These are phyloP conservation scores for Nannochloris sp. DNA, from an alignment of 139 green algal genomes.

Conservation along the genomic window DNA sequence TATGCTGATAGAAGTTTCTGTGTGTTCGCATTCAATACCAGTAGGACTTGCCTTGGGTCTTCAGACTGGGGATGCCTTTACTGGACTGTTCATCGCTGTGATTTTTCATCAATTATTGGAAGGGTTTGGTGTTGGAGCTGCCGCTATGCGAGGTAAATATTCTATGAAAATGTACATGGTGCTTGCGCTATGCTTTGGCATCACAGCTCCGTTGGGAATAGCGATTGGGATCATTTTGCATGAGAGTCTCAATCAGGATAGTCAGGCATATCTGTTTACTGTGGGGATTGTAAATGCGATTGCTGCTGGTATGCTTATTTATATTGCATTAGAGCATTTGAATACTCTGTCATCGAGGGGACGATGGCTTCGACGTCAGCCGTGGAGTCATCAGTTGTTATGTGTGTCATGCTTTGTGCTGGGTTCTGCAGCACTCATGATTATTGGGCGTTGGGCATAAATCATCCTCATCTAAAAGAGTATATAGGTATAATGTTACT, in stretches of 20 bases:
- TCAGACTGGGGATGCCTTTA: conserved; percentile 12
- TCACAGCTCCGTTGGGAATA: conserved; percentile 49
- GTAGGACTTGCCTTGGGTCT: conserved; percentile 44
- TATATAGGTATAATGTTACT: too few species aligned
- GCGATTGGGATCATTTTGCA: conserved; percentile 40
- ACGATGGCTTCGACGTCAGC: neutral
- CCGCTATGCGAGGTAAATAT: conserved; percentile 32
- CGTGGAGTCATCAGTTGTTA: conserved; percentile 2
- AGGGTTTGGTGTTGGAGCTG: conserved; percentile 36
- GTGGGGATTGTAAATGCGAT: conserved; percentile 6
- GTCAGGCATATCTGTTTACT: neutral
- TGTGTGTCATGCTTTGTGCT: conserved; percentile 3
- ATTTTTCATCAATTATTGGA: conserved; percentile 47
- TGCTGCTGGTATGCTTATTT: conserved; percentile 5
- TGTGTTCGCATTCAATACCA: conserved; percentile 14
- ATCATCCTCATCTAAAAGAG: too few species aligned
- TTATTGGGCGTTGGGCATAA: too few species aligned
- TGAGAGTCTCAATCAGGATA: conserved; percentile 25
- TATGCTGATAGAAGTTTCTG: conserved; percentile 15
- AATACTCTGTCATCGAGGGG: neutral
- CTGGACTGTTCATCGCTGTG: conserved; percentile 38
- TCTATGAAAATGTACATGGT: neutral
- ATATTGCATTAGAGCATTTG: conserved; percentile 6
- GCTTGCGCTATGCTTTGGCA: conserved; percentile 35
- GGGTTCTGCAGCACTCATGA: too few species aligned